phyloP scores from a whole-genome alignment of 192 early-diverging fungal genomes.

The Rhizoclosmatium sp. region DNA sequence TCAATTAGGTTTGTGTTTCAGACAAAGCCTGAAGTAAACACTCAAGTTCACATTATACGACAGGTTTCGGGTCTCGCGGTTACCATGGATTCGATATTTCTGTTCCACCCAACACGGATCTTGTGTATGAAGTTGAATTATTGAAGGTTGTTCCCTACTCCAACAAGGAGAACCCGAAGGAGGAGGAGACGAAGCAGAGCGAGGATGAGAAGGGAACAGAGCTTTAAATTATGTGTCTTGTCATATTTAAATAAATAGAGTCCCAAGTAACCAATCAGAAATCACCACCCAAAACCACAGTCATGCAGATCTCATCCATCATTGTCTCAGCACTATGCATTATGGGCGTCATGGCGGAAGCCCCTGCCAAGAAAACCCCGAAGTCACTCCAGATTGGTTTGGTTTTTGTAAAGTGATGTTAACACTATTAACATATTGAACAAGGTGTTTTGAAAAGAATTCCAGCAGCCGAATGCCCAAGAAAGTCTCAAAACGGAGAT shows the following conservation, averaged over 20 bases:
- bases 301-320: not conserved
- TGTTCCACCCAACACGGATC: not conserved
- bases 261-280: not conserved
- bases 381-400: constrained; percentile 78
- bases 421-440: not conserved
- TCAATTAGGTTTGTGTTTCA: constrained; percentile 44
- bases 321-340: not conserved
- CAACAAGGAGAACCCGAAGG: not conserved
- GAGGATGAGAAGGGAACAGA: not conserved
- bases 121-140: not conserved
- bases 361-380: constrained; percentile 45
- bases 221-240: not conserved
- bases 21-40: not conserved
- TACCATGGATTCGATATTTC: constrained; percentile 21
- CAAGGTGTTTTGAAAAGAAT: constrained; percentile 36
- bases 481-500: constrained; percentile 49
- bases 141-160: not conserved
- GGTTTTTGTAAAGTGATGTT: constrained; percentile 44
- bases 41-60: constrained; percentile 38
- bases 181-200: not conserved
- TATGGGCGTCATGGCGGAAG: not conserved
- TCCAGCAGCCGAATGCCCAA: constrained; percentile 61
- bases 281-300: constrained; percentile 10
- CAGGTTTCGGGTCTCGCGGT: constrained; percentile 57
- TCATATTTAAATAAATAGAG: too few relatives aligned